Evolutionary conservation across 768 basidiomycete genomes (phyloP), one percentile per base, ranked within the genome.

Genomic region (Tulasnella sp.): DNA sequence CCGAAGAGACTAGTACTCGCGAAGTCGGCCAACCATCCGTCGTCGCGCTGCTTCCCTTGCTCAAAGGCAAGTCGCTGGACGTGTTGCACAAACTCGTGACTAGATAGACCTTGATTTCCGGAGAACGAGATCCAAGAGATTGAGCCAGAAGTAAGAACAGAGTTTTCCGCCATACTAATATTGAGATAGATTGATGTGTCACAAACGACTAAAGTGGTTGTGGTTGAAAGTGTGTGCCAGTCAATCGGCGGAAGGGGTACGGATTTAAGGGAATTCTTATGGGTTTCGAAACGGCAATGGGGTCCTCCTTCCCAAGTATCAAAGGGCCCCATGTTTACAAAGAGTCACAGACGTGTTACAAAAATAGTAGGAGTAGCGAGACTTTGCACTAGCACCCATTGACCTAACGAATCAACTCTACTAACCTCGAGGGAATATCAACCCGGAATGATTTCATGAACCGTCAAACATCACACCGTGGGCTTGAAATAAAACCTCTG

Each of bases 21-120:
- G 22, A 41, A 67, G 42, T 67, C 40, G 67, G 67, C 67, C 22
- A 67, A 9, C 67, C 67, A 67, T 39, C n/a, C 40, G 29, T 67
- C 67, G 12, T 67, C 67, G 5, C 67, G 67, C 22, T 67, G 67
- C 35, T 32, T 39, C 16, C 67, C 39, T 67, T 44, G 67, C 12
- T 67, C 29, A 44, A n/a, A 47, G 44, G 44, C 44, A 17, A 22
- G 3, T 5, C 44, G 11, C 22, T 47, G 44, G 22, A 47, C 44
- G 7, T 47, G 11, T n/a, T 47, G 44, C 44, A 47, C 44, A n/a
- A 47, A n/a, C 3, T 47, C 44, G 22, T 47, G 44, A 7, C 44
- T 47, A 17, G 44, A 47, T 47, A 47, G 17, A 47, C 44, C 44
- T 47, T 47, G 7, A 1, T 47, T 47, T 19, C 44, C 44, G 11